Conservation (phyloP, 495 filamentous ascomycete genomes). For the Massariosphaeria phaeospora region DNA sequence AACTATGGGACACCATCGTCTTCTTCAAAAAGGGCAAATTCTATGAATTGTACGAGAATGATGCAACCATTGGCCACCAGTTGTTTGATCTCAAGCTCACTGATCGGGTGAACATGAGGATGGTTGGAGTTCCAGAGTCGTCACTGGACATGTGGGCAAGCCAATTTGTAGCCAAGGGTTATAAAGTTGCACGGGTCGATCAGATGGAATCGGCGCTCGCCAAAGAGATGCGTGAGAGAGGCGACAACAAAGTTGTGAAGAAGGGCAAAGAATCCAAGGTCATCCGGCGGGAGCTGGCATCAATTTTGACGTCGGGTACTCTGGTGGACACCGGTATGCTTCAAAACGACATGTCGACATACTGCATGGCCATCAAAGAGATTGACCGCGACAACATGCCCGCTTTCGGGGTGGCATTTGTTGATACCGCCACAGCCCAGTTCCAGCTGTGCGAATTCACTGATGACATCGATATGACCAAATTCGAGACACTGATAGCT, state of each 20-base stretch:
- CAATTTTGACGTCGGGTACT: constrained; percentile 86
- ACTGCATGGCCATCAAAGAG: constrained; percentile 95
- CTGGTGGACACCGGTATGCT: constrained; percentile 95
- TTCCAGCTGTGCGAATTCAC: constrained; percentile 88
- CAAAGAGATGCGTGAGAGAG: constrained; percentile 96
- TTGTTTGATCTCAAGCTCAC: constrained; percentile 97
- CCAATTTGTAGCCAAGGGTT: constrained; percentile 90
- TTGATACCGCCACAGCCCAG: constrained; percentile 92
- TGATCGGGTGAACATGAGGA: constrained; percentile 97
- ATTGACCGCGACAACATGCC: constrained; percentile 68
- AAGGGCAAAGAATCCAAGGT: constrained; percentile 76
- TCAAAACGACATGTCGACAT: constrained; percentile 95
- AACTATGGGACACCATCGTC: constrained; percentile 93
- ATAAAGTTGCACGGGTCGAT: constrained; percentile 93
- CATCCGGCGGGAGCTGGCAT: constrained; percentile 83
- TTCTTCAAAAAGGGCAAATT: constrained; percentile 99
- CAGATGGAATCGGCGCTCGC: constrained; percentile 91
- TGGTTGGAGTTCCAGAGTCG: constrained; percentile 91
- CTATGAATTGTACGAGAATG: constrained; percentile 97
- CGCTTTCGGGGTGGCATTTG: constrained; percentile 86
- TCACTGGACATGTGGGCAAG: constrained; percentile 89
- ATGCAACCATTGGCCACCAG: constrained; percentile 95
- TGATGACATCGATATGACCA: constrained; percentile 91
- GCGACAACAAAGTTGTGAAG: constrained; percentile 47
- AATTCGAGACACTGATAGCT: constrained; percentile 95